Evolutionary conservation across 257 asterid species (phyloP).

Genomic region (Solanum infundibuliforme): DNA sequence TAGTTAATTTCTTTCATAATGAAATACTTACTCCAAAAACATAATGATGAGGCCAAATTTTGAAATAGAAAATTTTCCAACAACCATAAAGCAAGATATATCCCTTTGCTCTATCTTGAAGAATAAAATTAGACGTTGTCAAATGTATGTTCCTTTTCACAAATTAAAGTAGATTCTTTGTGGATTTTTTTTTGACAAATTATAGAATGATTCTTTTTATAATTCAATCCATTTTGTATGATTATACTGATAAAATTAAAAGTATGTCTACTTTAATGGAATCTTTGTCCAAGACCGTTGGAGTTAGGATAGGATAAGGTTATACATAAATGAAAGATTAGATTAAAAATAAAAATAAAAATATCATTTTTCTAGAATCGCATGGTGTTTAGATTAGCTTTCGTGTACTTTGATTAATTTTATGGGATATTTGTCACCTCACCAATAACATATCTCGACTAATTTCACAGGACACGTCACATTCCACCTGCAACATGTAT

Average conservation of each 20-base stretch:
- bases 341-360: too few relatives aligned
- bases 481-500: too few relatives aligned
- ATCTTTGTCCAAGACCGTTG: not conserved
- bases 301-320: not conserved
- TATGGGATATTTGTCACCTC: not conserved
- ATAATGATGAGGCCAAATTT: not conserved
- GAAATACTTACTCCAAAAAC: not conserved
- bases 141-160: not conserved
- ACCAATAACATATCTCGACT: too few relatives aligned
- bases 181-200: not conserved
- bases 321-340: not conserved
- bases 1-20: not conserved
- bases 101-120: not conserved
- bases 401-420: too few relatives aligned
- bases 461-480: too few relatives aligned
- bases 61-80: not conserved
- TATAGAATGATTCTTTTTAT: not conserved
- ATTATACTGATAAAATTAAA: not conserved
- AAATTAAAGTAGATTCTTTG: not conserved
- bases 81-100: not conserved
- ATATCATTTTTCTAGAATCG: not conserved
- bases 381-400: not conserved
- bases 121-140: not conserved
- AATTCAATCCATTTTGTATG: not conserved
- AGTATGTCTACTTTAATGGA: not conserved